Conservation (phyloP, 2,329 filamentous ascomycete species). For the Aspergillus calidoustus region DNA sequence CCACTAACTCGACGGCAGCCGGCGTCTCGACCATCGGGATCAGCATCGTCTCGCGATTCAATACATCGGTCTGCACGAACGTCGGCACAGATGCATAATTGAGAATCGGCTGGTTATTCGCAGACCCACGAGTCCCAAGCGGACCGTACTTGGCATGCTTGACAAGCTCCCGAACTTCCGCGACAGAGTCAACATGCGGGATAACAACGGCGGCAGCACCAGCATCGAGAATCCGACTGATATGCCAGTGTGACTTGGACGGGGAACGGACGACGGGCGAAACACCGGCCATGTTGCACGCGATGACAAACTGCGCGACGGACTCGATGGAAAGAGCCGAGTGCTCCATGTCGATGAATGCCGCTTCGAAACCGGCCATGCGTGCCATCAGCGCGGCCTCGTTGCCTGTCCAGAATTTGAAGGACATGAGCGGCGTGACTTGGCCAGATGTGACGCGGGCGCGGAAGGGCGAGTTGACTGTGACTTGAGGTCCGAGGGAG, state of each 20-base stretch:
- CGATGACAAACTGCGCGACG: slow-evolving; percentile 44
- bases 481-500: slow-evolving; percentile 20
- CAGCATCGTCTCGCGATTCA: slow-evolving; percentile 44
- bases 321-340: slow-evolving; percentile 44
- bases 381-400: slow-evolving; percentile 47
- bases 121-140: slow-evolving; percentile 41
- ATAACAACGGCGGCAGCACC: slow-evolving; percentile 49
- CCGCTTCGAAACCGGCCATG: slow-evolving; percentile 47
- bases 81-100: slow-evolving; percentile 42
- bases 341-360: slow-evolving; percentile 54
- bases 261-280: slow-evolving; percentile 50
- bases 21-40: slow-evolving; percentile 53
- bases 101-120: slow-evolving; percentile 43
- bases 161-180: slow-evolving; percentile 45
- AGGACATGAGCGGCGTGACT: slow-evolving; percentile 33
- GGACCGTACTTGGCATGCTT: slow-evolving; percentile 45
- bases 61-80: slow-evolving; percentile 38
- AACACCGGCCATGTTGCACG: slow-evolving; percentile 45
- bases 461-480: slow-evolving; percentile 35
- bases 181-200: slow-evolving; percentile 45
- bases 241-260: slow-evolving; percentile 44
- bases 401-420: slow-evolving; percentile 41
- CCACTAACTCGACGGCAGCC: slow-evolving; percentile 43
- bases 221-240: slow-evolving; percentile 47
- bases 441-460: slow-evolving; percentile 36